A percentile compares a stretch with the other conserved stretches of the same genome.
Conservation (phyloP, 305 asterid genomes). For the Fraxinus floribunda region DNA sequence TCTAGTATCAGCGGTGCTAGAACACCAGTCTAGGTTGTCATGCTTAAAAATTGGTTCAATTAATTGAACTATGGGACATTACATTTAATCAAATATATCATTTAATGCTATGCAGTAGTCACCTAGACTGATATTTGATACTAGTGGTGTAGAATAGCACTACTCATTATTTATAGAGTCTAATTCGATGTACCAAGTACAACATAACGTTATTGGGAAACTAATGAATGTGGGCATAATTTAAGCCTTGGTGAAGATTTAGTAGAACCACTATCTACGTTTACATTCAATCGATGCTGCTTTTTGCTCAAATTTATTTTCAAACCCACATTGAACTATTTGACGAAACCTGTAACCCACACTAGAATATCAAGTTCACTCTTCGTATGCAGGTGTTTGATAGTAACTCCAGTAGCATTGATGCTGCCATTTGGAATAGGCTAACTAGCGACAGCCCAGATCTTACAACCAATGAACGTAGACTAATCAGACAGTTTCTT, state of each 20-base stretch:
- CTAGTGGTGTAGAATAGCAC: background rate
- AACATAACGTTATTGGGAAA: background rate
- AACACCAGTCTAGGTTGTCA: background rate
- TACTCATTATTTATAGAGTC: background rate
- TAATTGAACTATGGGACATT: background rate
- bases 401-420: constrained; percentile 40
- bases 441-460: constrained; percentile 59
- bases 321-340: background rate
- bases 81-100: no score
- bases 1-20: background rate
- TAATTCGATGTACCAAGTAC: background rate
- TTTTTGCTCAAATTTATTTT: background rate
- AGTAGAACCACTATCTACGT: background rate
- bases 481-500: constrained; percentile 56
- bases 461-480: constrained; percentile 58
- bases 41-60: background rate
- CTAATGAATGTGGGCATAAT: background rate
- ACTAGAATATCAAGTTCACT: background rate
- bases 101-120: background rate
- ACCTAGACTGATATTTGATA: background rate
- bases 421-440: constrained; percentile 51
- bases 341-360: background rate
- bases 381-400: constrained; percentile 53
- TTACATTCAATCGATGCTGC: background rate
- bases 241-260: background rate